These are phyloP conservation scores for Venturia aucupariae DNA, from an alignment of 2,329 filamentous ascomycete genomes.

Conservation along the genomic window DNA sequence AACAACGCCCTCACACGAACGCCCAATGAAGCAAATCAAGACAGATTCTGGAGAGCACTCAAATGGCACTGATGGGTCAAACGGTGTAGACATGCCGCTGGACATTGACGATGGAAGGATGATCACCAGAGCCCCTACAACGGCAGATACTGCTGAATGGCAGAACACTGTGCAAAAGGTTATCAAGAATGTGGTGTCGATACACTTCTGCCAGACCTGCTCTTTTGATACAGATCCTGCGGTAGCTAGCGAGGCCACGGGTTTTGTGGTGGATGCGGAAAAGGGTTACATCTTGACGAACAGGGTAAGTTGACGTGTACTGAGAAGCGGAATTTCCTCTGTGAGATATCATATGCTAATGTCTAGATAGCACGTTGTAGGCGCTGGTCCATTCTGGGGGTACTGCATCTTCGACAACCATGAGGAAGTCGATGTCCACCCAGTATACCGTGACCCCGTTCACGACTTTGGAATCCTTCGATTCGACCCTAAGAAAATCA, in stretches of 20 bases:
- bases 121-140: slow-evolving; percentile 36
- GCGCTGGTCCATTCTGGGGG: slow-evolving; percentile 92
- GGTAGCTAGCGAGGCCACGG: slow-evolving; percentile 88
- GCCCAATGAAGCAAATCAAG: slow-evolving; percentile 44
- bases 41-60: slow-evolving; percentile 17
- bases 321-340: not conserved
- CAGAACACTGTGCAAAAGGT: slow-evolving; percentile 91
- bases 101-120: slow-evolving; percentile 33
- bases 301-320: slow-evolving; percentile 24
- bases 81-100: slow-evolving; percentile 32
- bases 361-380: slow-evolving; percentile 66
- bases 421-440: slow-evolving; percentile 89
- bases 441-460: slow-evolving; percentile 94
- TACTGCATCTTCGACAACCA: slow-evolving; percentile 99
- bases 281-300: slow-evolving; percentile 58
- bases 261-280: slow-evolving; percentile 94
- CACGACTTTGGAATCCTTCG: slow-evolving; percentile 97
- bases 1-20: slow-evolving; percentile 39
- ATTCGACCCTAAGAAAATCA: slow-evolving; percentile 92
- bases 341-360: slow-evolving; percentile 20
- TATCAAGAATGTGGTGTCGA: slow-evolving; percentile 93
- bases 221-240: slow-evolving; percentile 97
- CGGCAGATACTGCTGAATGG: slow-evolving; percentile 72
- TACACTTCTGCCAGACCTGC: slow-evolving; percentile 95
- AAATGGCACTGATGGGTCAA: slow-evolving; percentile 29